Percentiles rank a stretch among this genome's conserved stretches.
Conservation (phyloP, 2,329 filamentous ascomycete genomes). For the Davidsoniella virescens region DNA sequence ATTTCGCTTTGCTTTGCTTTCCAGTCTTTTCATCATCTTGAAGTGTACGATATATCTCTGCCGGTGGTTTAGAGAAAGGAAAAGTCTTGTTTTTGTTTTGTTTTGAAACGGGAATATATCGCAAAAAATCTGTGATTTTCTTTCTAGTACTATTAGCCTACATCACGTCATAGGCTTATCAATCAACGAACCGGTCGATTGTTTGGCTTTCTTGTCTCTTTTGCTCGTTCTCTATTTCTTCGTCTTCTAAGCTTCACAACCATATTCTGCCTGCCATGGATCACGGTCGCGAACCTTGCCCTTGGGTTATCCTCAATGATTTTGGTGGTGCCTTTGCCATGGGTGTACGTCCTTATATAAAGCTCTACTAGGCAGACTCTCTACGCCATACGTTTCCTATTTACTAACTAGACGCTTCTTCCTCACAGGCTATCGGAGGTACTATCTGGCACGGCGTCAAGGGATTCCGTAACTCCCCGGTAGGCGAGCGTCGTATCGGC, state of each 20-base stretch:
- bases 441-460: slow-evolving; percentile 96
- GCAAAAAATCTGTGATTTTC: neutral
- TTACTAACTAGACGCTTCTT: slow-evolving; percentile 13
- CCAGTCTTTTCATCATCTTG: neutral
- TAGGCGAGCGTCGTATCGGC: slow-evolving; percentile 89
- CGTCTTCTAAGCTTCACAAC: slow-evolving; percentile 1
- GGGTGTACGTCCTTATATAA: slow-evolving; percentile 48
- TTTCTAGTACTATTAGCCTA: neutral
- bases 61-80: neutral
- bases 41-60: no score
- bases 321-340: slow-evolving; percentile 95
- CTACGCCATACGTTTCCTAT: neutral
- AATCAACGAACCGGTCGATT: no score
- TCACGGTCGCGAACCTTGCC: slow-evolving; percentile 92
- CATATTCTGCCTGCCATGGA: slow-evolving; percentile 43
- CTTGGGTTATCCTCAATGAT: slow-evolving; percentile 91
- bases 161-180: no score
- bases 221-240: neutral
- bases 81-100: neutral
- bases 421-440: slow-evolving; percentile 49
- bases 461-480: slow-evolving; percentile 75
- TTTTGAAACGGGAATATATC: neutral
- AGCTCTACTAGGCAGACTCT: neutral
- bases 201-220: neutral
- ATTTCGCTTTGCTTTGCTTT: neutral